A percentile compares a stretch with the other conserved stretches of the same genome.
These are phyloP conservation scores for Zygotorulaspora mrakii DNA, from an alignment of 1,139 yeast genomes.

Conservation along the genomic window DNA sequence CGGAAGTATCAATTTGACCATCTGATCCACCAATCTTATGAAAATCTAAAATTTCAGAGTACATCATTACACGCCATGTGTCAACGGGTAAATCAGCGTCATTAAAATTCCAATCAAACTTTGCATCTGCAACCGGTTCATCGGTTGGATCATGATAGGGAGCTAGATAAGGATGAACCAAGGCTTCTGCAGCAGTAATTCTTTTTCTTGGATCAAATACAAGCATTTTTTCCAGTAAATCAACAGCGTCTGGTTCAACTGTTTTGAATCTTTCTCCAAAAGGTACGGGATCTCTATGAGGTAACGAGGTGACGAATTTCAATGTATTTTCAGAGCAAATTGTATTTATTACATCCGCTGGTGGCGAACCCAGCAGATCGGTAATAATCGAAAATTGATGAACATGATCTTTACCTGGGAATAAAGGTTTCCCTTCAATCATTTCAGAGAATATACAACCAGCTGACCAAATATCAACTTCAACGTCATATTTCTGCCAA, in stretches of 20 bases:
- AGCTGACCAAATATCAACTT: constrained; percentile 99
- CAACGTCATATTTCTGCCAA: constrained; percentile 99
- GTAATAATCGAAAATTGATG: constrained; percentile 97
- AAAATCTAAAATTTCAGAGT: constrained; percentile 91
- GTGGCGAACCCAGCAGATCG: constrained; percentile 94
- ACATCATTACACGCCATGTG: constrained; percentile 99
- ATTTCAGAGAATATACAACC: constrained; percentile 98
- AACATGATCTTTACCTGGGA: constrained; percentile 98
- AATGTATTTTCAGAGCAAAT: constrained; percentile 94
- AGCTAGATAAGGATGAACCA: constrained; percentile 86
- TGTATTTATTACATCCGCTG: constrained; percentile 91
- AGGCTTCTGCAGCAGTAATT: constrained; percentile 86
- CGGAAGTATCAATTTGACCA: constrained; percentile 36
- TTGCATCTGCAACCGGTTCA: constrained; percentile 90
- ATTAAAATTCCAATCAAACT: constrained; percentile 97
- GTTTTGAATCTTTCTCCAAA: constrained; percentile 77
- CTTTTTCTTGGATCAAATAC: constrained; percentile 93
- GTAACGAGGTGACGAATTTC: constrained; percentile 88
- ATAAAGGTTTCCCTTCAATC: constrained; percentile 97
- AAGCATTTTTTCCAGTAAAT: constrained; percentile 81
- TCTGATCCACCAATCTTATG: constrained; percentile 48
- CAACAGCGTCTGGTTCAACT: constrained; percentile 90
- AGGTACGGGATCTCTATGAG: constrained; percentile 89
- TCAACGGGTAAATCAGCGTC: constrained; percentile 97
- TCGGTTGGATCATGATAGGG: constrained; percentile 99